phyloP scores from a whole-genome alignment of 2,329 filamentous ascomycete species.

The Sclerotinia trifoliorum region DNA sequence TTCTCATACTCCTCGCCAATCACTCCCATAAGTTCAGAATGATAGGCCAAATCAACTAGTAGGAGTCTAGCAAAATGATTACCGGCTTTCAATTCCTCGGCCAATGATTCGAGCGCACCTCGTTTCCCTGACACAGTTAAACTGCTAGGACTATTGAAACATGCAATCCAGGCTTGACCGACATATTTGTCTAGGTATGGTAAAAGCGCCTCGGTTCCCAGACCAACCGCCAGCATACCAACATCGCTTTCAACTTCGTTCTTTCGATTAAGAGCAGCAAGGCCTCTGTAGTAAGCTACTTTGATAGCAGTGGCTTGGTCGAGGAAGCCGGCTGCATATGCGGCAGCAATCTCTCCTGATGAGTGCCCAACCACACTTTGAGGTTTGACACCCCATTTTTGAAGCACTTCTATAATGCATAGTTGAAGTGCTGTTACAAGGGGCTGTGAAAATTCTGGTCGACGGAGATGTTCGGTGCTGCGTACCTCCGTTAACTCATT shows the following conservation, averaged over 20 bases:
- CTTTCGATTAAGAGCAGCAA: background rate
- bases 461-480: background rate
- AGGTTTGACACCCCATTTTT: constrained; percentile 45
- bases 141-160: constrained; percentile 35
- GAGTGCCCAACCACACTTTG: constrained; percentile 46
- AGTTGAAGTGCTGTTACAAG: constrained; percentile 49
- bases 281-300: constrained; percentile 26
- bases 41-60: constrained; percentile 34
- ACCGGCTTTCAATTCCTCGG: constrained; percentile 25
- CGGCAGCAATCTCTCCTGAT: constrained; percentile 49
- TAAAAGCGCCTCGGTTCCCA: constrained; percentile 22
- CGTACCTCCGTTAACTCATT: constrained; percentile 1
- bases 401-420: constrained; percentile 44
- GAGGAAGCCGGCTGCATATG: constrained; percentile 43
- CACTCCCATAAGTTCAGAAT: constrained; percentile 32
- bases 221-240: constrained; percentile 28
- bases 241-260: background rate
- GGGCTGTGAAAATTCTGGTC: constrained; percentile 39
- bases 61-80: constrained; percentile 31
- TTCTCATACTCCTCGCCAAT: constrained; percentile 20
- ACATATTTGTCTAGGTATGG: constrained; percentile 11
- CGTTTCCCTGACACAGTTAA: constrained; percentile 33
- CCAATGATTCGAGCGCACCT: constrained; percentile 18
- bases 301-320: constrained; percentile 26
- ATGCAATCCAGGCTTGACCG: constrained; percentile 32